Conservation (phyloP, 177 flowering plant species). For the Telopea speciosissima region DNA sequence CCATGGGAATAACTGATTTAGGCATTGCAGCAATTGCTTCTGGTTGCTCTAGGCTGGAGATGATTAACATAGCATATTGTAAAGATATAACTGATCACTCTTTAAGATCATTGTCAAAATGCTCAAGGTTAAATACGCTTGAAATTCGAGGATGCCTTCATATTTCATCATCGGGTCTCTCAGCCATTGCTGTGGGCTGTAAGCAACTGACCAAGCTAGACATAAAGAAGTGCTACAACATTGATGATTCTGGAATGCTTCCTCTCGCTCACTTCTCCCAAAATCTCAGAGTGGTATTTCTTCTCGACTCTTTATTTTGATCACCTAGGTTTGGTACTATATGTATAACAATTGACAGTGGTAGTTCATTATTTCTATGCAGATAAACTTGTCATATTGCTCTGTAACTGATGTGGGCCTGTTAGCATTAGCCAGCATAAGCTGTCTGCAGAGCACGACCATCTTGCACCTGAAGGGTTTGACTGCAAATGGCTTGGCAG, state of each 20-base stretch:
- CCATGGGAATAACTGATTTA: slow-evolving; percentile 52
- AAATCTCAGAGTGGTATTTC: slow-evolving; percentile 63
- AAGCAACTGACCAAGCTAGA: slow-evolving; percentile 60
- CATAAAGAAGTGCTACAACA: slow-evolving; percentile 63
- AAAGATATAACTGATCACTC: slow-evolving; percentile 56
- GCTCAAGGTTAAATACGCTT: slow-evolving; percentile 47
- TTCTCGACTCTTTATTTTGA: background rate
- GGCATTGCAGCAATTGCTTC: slow-evolving; percentile 58
- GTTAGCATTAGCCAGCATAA: slow-evolving; percentile 66
- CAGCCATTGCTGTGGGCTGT: slow-evolving; percentile 65
- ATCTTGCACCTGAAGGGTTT: slow-evolving; percentile 65
- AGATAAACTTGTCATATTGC: slow-evolving; percentile 77
- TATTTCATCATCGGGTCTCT: slow-evolving; percentile 64
- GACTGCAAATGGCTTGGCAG: slow-evolving; percentile 58
- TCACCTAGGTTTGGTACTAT: background rate
- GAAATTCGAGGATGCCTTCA: slow-evolving; percentile 75
- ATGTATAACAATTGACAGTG: background rate
- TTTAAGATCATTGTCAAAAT: slow-evolving; percentile 52
- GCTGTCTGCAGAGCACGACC: slow-evolving; percentile 68
- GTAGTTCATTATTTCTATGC: slow-evolving; percentile 17
- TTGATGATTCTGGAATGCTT: slow-evolving; percentile 70
- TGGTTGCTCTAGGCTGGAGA: slow-evolving; percentile 65
- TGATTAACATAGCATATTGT: slow-evolving; percentile 73
- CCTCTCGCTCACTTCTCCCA: slow-evolving; percentile 66
- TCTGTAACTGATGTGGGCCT: slow-evolving; percentile 77